Conservation (phyloP, 2,329 filamentous ascomycete genomes). For the Claviceps capensis region DNA sequence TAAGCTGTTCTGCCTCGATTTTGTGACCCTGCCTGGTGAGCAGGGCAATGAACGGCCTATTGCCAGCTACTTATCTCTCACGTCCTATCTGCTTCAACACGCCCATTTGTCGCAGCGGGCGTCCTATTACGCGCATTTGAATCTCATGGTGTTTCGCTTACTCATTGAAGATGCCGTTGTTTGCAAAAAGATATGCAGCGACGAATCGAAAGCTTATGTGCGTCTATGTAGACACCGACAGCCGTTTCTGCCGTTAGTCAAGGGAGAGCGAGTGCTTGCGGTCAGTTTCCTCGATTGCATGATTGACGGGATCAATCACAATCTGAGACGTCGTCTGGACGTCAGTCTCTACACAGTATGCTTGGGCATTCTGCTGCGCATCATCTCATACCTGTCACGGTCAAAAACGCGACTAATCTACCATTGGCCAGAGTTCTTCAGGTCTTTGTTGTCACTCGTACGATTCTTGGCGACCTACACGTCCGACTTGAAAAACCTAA, state of each 20-base stretch:
- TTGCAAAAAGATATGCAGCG: constrained; percentile 72
- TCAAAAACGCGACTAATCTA: constrained; percentile 71
- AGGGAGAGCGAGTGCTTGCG: constrained; percentile 58
- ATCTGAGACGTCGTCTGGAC: constrained; percentile 73
- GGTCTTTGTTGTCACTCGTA: constrained; percentile 72
- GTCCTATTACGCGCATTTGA: constrained; percentile 72
- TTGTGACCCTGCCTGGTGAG: constrained; percentile 52
- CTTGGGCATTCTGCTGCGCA: constrained; percentile 67
- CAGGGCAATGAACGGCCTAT: constrained; percentile 62
- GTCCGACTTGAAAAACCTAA: constrained; percentile 55
- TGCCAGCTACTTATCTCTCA: constrained; percentile 69
- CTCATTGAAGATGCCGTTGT: constrained; percentile 73
- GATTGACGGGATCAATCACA: constrained; percentile 88
- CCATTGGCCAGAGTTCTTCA: constrained; percentile 94
- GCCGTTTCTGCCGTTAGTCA: constrained; percentile 66
- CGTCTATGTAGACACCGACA: constrained; percentile 81
- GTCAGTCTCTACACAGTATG: constrained; percentile 71
- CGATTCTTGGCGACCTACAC: constrained; percentile 84
- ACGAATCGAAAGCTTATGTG: constrained; percentile 59
- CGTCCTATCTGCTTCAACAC: constrained; percentile 88
- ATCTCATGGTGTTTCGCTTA: constrained; percentile 71
- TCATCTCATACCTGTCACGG: constrained; percentile 72
- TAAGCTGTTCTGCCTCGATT: constrained; percentile 81
- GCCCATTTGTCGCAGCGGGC: constrained; percentile 71
- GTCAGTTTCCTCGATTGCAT: constrained; percentile 72